These are phyloP conservation scores for Plasmodium relictum DNA, from an alignment of 169 alveolate species.

Conservation along the genomic window DNA sequence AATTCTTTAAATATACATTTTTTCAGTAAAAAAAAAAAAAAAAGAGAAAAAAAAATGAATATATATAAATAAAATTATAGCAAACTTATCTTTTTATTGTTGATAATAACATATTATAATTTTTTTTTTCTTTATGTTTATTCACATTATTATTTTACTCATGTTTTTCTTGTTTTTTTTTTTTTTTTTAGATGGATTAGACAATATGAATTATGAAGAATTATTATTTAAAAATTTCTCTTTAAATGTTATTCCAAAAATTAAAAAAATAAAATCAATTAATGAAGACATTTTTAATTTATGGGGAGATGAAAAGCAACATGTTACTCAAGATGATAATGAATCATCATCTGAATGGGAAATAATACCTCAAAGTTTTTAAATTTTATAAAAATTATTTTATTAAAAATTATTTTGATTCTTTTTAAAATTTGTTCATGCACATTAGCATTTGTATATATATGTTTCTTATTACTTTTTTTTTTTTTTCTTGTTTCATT, in stretches of 20 bases:
- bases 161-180: conserved; percentile 1
- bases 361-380: conserved; percentile 51
- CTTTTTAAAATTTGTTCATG: too few species aligned
- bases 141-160: background rate
- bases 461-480: too few species aligned
- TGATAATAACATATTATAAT: background rate
- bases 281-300: conserved; percentile 74
- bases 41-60: background rate
- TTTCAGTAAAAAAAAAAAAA: conserved; percentile 40
- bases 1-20: conserved; percentile 39
- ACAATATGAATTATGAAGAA: conserved; percentile 44
- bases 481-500: too few species aligned
- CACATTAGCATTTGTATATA: too few species aligned
- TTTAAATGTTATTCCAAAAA: conserved; percentile 27
- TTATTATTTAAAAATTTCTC: conserved; percentile 49
- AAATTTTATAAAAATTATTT: background rate
- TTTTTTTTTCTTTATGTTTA: background rate
- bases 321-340: conserved; percentile 22
- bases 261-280: conserved; percentile 70
- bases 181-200: conserved; percentile 43
- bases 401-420: background rate
- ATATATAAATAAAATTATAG: background rate
- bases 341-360: conserved; percentile 72
- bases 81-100: background rate
- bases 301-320: conserved; percentile 60